A percentile compares a stretch with the other conserved stretches of the same genome.
Evolutionary conservation across 2,329 filamentous ascomycete species (phyloP).

Genomic region (Apiospora kogelbergensis): DNA sequence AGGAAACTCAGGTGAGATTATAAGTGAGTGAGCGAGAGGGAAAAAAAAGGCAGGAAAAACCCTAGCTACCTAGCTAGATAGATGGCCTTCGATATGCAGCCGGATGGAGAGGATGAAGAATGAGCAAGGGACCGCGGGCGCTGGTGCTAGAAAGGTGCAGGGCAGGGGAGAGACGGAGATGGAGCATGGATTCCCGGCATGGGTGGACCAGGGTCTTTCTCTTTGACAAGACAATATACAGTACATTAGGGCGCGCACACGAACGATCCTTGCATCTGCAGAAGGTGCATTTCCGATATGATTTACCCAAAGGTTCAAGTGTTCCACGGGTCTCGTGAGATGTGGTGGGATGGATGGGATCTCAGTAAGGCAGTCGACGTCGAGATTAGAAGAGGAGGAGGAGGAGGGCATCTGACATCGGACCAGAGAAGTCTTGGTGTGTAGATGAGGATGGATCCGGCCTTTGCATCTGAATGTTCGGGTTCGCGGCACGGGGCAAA

Average conservation of each 20-base stretch:
- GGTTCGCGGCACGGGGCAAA: neutral
- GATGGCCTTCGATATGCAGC: neutral
- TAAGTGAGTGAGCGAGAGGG: neutral
- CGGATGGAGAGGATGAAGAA: neutral
- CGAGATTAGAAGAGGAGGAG: neutral
- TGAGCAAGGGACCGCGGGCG: neutral
- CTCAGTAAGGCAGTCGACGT: neutral
- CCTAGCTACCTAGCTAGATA: neutral
- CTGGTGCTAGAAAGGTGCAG: neutral
- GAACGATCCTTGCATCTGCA: neutral
- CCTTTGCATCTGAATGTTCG: neutral
- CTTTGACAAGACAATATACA: neutral
- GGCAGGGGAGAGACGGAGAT: neutral
- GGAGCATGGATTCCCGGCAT: neutral
- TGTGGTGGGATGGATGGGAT: neutral
- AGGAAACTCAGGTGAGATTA: neutral
- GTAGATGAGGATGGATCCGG: neutral
- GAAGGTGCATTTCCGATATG: neutral
- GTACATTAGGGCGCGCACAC: neutral
- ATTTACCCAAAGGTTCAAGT: neutral
- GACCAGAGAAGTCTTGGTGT: neutral
- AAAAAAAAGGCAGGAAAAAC: neutral
- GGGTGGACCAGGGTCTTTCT: neutral
- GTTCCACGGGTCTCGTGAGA: neutral
- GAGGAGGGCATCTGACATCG: neutral